These are phyloP conservation scores for Xylaria sp. DNA, from an alignment of 2,329 filamentous ascomycete species.

Conservation along the genomic window DNA sequence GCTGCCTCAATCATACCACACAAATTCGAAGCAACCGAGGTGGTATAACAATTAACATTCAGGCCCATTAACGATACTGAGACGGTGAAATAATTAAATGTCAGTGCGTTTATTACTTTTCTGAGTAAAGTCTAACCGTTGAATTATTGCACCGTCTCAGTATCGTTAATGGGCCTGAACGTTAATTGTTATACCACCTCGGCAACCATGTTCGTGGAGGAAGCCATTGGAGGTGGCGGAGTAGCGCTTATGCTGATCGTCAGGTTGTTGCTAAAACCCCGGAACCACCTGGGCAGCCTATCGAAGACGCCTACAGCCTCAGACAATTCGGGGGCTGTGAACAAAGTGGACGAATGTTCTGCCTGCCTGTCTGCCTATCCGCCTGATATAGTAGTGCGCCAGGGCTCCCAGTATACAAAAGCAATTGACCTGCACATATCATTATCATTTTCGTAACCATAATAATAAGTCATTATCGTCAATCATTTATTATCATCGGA, in stretches of 20 bases:
- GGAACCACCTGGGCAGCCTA: not conserved
- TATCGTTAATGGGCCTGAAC: too few relatives aligned
- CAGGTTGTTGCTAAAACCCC: not conserved
- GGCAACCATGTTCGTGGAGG: constrained; percentile 7
- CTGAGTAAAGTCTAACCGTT: too few relatives aligned
- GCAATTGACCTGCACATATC: constrained; percentile 10
- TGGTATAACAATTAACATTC: too few relatives aligned
- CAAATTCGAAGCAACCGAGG: constrained; percentile 13
- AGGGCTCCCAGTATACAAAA: constrained; percentile 23
- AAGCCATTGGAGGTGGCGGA: constrained; percentile 22
- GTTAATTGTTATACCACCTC: too few relatives aligned
- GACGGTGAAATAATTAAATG: too few relatives aligned
- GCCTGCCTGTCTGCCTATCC: constrained; percentile 5
- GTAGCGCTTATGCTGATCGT: constrained; percentile 16
- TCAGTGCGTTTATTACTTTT: too few relatives aligned
- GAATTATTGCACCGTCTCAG: too few relatives aligned
- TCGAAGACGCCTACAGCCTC: constrained; percentile 1
- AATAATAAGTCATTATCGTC: not conserved
- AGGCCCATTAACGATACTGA: too few relatives aligned
- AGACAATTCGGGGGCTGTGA: constrained; percentile 24
- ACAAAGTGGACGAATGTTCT: constrained; percentile 6
- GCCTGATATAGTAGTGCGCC: not conserved
- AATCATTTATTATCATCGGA: not conserved
- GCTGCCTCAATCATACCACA: constrained; percentile 1
- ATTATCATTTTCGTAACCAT: constrained; percentile 7